These are phyloP conservation scores for Ascocoryne sarcoides DNA, from an alignment of 2,329 filamentous ascomycete species.

Conservation along the genomic window DNA sequence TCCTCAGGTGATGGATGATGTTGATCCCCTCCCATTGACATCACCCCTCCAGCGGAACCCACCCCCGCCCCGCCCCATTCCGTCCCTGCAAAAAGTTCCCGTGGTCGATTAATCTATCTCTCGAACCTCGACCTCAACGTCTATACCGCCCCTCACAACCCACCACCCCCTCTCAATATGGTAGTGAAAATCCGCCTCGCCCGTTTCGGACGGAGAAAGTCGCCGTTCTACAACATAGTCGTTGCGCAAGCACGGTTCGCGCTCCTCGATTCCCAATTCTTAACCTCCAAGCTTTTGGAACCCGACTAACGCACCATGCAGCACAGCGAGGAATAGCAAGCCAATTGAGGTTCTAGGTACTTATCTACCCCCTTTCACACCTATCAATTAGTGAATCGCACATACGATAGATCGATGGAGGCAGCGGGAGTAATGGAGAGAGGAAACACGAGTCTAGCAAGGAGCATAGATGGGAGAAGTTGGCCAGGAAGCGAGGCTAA, in stretches of 20 bases:
- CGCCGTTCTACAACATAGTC: constrained; percentile 97
- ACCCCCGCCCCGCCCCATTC: constrained; percentile 1
- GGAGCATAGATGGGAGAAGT: too few species aligned
- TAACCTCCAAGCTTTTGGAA: not conserved
- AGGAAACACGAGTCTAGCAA: too few species aligned
- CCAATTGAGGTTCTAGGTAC: constrained; percentile 83
- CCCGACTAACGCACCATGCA: constrained; percentile 29
- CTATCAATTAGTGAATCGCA: too few species aligned
- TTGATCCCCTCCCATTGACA: not conserved
- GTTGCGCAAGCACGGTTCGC: constrained; percentile 81
- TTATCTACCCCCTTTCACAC: not conserved
- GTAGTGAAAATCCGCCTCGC: constrained; percentile 90
- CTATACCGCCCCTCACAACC: constrained; percentile 1
- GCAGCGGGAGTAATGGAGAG: too few species aligned
- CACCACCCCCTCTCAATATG: constrained; percentile 43
- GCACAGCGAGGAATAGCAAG: constrained; percentile 76
- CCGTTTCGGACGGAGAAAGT: constrained; percentile 80
- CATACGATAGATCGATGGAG: too few species aligned
- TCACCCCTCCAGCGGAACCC: constrained; percentile 1
- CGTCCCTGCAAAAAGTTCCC: not conserved
- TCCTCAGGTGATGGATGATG: too few species aligned
- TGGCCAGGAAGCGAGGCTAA: too few species aligned
- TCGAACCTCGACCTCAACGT: not conserved
- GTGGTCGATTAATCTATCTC: not conserved
- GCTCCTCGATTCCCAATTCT: not conserved